Conservation (phyloP, 163 green algal species). For the Prototheca stagnorum region DNA sequence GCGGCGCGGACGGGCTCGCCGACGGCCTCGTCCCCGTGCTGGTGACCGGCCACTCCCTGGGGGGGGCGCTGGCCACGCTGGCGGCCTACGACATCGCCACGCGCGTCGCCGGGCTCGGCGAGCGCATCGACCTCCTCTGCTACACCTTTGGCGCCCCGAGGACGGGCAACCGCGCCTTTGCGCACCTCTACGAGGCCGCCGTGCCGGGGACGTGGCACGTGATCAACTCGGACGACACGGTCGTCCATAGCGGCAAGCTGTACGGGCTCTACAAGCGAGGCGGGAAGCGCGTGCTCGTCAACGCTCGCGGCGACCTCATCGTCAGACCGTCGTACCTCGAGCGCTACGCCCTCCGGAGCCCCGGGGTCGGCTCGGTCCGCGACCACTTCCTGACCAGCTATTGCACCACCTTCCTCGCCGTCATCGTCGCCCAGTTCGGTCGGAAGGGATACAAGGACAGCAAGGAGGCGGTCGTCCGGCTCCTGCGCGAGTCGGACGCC, state of each 20-base stretch:
- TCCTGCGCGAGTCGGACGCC: too few species aligned
- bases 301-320: conserved; percentile 20
- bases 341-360: neutral
- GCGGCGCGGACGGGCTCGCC: too few species aligned
- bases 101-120: neutral
- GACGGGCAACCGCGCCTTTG: conserved; percentile 36
- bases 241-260: neutral
- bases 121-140: neutral
- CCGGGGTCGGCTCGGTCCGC: conserved; percentile 3
- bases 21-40: conserved; percentile 13
- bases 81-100: conserved; percentile 15
- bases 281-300: conserved; percentile 22
- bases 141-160: conserved; percentile 29
- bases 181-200: conserved; percentile 3
- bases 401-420: conserved; percentile 1
- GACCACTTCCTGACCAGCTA: conserved; percentile 22
- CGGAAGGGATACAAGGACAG: conserved; percentile 2
- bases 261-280: conserved; percentile 18
- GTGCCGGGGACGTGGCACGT: conserved; percentile 24
- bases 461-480: too few species aligned
- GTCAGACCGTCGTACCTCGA: conserved; percentile 12
- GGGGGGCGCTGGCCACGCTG: conserved; percentile 37
- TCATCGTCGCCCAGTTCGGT: conserved; percentile 15
- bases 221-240: conserved; percentile 15
- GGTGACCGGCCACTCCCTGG: conserved; percentile 31